Percentiles rank a stretch among this genome's conserved stretches.
Conservation (phyloP, 805 yeast genomes). For the Scheffersomyces coipomensis region DNA sequence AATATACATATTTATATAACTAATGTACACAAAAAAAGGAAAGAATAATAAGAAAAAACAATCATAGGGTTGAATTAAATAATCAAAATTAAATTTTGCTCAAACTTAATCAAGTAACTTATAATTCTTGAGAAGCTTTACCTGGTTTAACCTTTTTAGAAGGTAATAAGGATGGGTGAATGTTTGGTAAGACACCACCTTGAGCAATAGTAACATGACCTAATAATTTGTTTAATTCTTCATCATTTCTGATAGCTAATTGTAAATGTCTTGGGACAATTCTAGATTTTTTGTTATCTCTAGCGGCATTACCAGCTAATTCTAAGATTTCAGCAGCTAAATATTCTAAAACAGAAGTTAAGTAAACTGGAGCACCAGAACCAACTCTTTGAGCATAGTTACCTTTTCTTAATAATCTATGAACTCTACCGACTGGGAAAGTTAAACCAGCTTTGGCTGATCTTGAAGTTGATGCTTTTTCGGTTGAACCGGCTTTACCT, state of each 20-base stretch:
- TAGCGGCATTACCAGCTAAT: constrained; percentile 98
- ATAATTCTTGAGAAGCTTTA: constrained; percentile 68
- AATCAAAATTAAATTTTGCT: neutral
- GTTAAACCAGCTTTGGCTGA: constrained; percentile 98
- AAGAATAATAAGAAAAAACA: constrained; percentile 1
- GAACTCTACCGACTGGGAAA: constrained; percentile 99
- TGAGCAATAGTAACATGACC: constrained; percentile 94
- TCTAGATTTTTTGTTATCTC: constrained; percentile 99
- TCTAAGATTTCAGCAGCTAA: constrained; percentile 97
- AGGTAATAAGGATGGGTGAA: constrained; percentile 89
- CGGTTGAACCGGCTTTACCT: constrained; percentile 92
- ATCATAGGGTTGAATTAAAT: neutral
- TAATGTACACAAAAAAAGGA: constrained; percentile 5
- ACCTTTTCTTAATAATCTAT: constrained; percentile 94
- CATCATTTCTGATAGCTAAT: constrained; percentile 98
- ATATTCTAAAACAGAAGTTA: constrained; percentile 95
- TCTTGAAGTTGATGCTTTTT: constrained; percentile 96
- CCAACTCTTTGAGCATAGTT: constrained; percentile 98
- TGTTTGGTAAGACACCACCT: constrained; percentile 99
- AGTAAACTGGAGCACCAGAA: constrained; percentile 98
- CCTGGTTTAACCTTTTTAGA: constrained; percentile 63
- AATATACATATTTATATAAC: neutral
- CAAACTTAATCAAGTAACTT: constrained; percentile 16
- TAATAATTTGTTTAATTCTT: constrained; percentile 92
- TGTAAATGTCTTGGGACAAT: constrained; percentile 98